These are phyloP conservation scores for Zygnema circumcarinatum DNA, from an alignment of 139 green algal genomes.

Conservation along the genomic window DNA sequence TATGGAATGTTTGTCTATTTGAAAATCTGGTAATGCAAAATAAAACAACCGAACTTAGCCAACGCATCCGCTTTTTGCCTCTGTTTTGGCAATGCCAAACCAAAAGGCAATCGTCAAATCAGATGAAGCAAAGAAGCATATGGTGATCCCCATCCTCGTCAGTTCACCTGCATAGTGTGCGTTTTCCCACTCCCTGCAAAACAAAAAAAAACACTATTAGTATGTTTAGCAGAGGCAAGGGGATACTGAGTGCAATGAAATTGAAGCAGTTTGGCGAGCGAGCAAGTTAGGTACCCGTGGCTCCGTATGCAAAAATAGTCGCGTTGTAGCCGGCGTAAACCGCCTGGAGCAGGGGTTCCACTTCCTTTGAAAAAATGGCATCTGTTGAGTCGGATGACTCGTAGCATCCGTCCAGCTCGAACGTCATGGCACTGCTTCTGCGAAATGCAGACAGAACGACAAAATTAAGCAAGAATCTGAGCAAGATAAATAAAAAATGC, in stretches of 20 bases:
- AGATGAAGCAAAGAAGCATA: no score
- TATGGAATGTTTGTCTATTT: no score
- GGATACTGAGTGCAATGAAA: no score
- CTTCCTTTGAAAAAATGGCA: slow-evolving; percentile 12
- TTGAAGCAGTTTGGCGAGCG: no score
- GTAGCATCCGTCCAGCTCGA: slow-evolving; percentile 7
- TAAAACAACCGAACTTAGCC: no score
- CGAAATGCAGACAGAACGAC: neutral
- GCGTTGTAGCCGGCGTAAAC: slow-evolving; percentile 10
- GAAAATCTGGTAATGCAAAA: no score
- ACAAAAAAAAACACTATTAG: neutral
- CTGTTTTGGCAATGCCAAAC: no score
- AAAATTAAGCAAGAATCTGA: neutral
- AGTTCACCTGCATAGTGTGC: slow-evolving; percentile 30
- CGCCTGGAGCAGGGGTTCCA: slow-evolving; percentile 6
- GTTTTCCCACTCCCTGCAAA: slow-evolving; percentile 30
- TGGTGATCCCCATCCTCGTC: no score
- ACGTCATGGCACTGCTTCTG: neutral
- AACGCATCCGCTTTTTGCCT: no score
- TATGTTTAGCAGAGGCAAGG: no score
- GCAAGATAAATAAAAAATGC: neutral
- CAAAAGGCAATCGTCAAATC: no score
- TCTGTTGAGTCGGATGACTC: neutral
- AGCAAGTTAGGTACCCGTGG: slow-evolving; percentile 5
- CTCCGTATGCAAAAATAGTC: slow-evolving; percentile 14